A percentile compares a stretch with the other conserved stretches of the same genome.
phyloP scores from a whole-genome alignment of 2,329 filamentous ascomycete genomes.

The Mycosphaerelloides madeirae region DNA sequence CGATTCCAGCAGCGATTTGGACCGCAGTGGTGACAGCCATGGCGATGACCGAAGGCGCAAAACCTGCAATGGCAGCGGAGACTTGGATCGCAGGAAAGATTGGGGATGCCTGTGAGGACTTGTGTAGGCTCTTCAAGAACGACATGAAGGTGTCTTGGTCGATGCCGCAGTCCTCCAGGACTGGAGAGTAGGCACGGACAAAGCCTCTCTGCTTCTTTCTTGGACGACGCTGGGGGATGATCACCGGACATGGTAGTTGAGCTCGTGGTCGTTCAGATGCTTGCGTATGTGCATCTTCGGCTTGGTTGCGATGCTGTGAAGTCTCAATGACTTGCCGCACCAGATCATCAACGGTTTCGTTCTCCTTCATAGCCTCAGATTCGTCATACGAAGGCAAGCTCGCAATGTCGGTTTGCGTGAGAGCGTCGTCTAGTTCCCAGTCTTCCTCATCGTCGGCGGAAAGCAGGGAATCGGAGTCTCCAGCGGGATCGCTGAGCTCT shows the following conservation, averaged over 20 bases:
- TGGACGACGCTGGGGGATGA: slow-evolving; percentile 51
- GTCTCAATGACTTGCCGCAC: slow-evolving; percentile 21
- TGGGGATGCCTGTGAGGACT: slow-evolving; percentile 38
- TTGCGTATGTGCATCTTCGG: neutral
- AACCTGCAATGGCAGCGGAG: slow-evolving; percentile 34
- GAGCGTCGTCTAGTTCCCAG: slow-evolving; percentile 30
- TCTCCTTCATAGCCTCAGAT: slow-evolving; percentile 15
- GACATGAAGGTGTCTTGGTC: slow-evolving; percentile 46
- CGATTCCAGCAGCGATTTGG: slow-evolving; percentile 40
- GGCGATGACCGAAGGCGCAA: slow-evolving; percentile 39
- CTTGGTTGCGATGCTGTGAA: neutral
- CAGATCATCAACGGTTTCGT: slow-evolving; percentile 18
- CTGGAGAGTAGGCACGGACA: slow-evolving; percentile 50
- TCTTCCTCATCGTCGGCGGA: slow-evolving; percentile 29
- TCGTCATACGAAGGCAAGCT: slow-evolving; percentile 28
- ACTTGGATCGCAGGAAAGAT: slow-evolving; percentile 26
- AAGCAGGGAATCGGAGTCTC: slow-evolving; percentile 5
- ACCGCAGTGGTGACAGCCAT: slow-evolving; percentile 43
- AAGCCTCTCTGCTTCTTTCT: slow-evolving; percentile 48
- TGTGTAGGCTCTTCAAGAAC: slow-evolving; percentile 47
- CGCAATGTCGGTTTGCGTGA: slow-evolving; percentile 10
- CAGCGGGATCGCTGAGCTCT: slow-evolving; percentile 15
- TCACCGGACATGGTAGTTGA: slow-evolving; percentile 42
- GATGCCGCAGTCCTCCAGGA: slow-evolving; percentile 45
- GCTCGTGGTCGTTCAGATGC: neutral